Percentiles rank a stretch among this genome's conserved stretches.
Evolutionary conservation across 352 stramenopile species (phyloP).

Genomic region (Lagenidium giganteum): DNA sequence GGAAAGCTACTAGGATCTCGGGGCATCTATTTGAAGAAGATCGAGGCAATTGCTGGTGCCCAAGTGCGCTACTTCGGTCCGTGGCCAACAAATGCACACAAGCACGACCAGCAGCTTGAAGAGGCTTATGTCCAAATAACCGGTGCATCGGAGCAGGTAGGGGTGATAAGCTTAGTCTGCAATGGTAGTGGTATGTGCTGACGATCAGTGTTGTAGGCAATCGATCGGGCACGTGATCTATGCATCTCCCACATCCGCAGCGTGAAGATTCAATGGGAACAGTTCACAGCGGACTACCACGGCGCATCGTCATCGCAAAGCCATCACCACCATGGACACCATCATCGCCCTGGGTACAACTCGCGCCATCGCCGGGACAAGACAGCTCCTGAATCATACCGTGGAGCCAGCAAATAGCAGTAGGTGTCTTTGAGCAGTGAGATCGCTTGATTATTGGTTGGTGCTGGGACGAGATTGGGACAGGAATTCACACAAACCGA

Average conservation of each 20-base stretch:
- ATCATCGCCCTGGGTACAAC: too few relatives aligned
- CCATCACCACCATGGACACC: too few relatives aligned
- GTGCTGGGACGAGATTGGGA: too few relatives aligned
- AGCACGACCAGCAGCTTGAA: too few relatives aligned
- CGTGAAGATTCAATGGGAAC: conserved; percentile 37
- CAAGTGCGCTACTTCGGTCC: conserved; percentile 15
- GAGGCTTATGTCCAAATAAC: conserved; percentile 32
- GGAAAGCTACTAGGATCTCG: conserved; percentile 56
- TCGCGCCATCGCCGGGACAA: too few relatives aligned
- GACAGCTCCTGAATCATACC: too few relatives aligned
- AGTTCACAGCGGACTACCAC: too few relatives aligned
- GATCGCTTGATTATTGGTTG: too few relatives aligned
- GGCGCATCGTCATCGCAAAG: too few relatives aligned
- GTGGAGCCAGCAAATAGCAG: too few relatives aligned
- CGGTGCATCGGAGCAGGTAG: conserved; percentile 29
- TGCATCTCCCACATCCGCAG: conserved; percentile 27
- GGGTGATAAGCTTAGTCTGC: neutral
- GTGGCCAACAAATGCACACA: conserved; percentile 19
- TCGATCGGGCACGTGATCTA: conserved; percentile 31
- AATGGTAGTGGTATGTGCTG: neutral
- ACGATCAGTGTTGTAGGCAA: conserved; percentile 15
- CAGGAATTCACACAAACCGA: too few relatives aligned
- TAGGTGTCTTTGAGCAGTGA: too few relatives aligned
- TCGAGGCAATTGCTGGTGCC: conserved; percentile 30
- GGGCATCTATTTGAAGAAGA: conserved; percentile 59